These are phyloP conservation scores for Cordyceps farinosa DNA, from an alignment of 2,329 filamentous ascomycete species.

Conservation along the genomic window DNA sequence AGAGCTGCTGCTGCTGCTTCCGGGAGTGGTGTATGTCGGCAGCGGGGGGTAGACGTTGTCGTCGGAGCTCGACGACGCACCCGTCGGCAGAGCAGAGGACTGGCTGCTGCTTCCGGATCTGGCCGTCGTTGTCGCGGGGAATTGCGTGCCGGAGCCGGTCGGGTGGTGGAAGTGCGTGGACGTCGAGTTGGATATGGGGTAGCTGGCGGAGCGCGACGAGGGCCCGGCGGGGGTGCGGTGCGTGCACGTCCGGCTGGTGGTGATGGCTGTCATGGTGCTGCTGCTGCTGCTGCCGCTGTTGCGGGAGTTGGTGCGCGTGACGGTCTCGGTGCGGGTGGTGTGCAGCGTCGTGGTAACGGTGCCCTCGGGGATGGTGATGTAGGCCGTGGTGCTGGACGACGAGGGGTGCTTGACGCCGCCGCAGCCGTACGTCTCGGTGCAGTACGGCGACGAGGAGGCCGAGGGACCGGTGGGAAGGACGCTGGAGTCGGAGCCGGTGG, in stretches of 20 bases:
- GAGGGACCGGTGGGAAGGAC: slow-evolving; percentile 1
- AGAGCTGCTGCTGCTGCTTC: neutral
- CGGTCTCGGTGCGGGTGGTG: neutral
- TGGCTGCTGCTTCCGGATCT: neutral
- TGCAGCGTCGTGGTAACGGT: neutral
- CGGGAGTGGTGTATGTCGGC: neutral
- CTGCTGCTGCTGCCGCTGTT: neutral
- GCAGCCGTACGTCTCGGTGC: slow-evolving; percentile 19
- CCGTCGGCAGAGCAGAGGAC: neutral
- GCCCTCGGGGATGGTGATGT: slow-evolving; percentile 2
- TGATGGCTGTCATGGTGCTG: neutral
- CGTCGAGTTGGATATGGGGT: slow-evolving; percentile 7
- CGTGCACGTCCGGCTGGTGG: neutral
- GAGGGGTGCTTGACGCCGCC: slow-evolving; percentile 13
- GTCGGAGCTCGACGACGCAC: neutral
- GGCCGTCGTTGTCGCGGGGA: no score
- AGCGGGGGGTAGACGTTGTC: neutral
- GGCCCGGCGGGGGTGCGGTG: slow-evolving; percentile 1
- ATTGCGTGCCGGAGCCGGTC: neutral
- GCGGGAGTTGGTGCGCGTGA: neutral
- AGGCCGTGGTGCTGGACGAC: neutral
- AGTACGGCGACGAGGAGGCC: neutral
- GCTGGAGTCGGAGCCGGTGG: neutral
- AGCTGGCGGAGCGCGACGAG: neutral
- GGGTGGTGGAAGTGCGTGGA: neutral